phyloP scores from a whole-genome alignment of 257 asterid species.

The Salvia miltiorrhiza region DNA sequence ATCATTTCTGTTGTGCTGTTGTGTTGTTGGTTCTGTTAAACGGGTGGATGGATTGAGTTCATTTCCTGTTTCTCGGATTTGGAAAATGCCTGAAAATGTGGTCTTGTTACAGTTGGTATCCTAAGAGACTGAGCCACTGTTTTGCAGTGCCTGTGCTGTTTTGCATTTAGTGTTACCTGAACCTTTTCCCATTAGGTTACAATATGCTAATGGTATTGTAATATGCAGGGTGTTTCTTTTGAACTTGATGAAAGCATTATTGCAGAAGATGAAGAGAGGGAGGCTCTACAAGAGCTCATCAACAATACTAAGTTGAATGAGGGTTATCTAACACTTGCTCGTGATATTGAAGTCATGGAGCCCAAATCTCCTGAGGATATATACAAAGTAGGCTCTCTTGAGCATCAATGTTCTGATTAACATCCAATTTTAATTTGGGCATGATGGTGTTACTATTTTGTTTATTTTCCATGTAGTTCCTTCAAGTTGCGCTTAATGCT shows the following conservation, averaged over 20 bases:
- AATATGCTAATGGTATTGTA: constrained; percentile 15
- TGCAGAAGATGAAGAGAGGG: constrained; percentile 71
- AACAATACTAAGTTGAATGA: constrained; percentile 77
- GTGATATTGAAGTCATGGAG: constrained; percentile 99
- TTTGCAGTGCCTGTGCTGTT: not conserved
- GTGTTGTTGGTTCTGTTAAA: not conserved
- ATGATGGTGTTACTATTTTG: not conserved
- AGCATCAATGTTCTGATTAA: not conserved
- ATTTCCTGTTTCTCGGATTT: not conserved
- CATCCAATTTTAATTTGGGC: not conserved
- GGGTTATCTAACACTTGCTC: constrained; percentile 96
- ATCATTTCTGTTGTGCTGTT: not conserved
- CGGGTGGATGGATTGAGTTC: not conserved
- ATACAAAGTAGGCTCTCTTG: constrained; percentile 60
- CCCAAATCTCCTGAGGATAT: constrained; percentile 96
- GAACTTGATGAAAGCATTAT: constrained; percentile 63
- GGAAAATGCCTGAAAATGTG: not conserved
- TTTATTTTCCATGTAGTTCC: not conserved
- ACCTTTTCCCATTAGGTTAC: not conserved
- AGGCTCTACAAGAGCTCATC: constrained; percentile 68
- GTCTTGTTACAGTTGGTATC: not conserved
- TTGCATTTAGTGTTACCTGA: not conserved
- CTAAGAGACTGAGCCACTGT: not conserved
- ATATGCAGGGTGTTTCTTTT: constrained; percentile 62
- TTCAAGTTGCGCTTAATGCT: not conserved